Evolutionary conservation across 257 asterid species (phyloP).

Genomic region (Solanum pinnatisectum): DNA sequence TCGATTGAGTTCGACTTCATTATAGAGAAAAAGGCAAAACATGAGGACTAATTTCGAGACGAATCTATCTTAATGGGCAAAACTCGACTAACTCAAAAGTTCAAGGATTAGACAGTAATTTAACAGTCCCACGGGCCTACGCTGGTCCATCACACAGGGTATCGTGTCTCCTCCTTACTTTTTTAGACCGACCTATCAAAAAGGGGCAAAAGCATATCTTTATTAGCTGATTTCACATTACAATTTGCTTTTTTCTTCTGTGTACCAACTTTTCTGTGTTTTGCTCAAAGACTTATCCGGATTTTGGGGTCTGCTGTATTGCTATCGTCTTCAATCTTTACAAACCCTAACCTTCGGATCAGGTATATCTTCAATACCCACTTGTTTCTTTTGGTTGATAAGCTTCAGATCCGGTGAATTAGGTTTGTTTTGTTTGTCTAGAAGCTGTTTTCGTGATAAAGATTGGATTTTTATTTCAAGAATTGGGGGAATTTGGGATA

Average conservation of each 20-base stretch:
- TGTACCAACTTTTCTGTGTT: constrained; percentile 3
- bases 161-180: not conserved
- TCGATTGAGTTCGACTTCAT: too few relatives aligned
- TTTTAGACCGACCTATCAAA: not conserved
- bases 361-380: constrained; percentile 1
- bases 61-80: not conserved
- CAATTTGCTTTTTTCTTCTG: too few relatives aligned
- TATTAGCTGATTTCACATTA: not conserved
- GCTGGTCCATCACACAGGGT: not conserved
- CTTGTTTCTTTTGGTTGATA: not conserved
- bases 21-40: too few relatives aligned
- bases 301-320: constrained; percentile 14
- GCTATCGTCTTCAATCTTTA: not conserved
- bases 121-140: not conserved
- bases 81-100: not conserved
- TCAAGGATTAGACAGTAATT: not conserved
- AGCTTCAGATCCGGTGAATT: not conserved
- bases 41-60: not conserved
- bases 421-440: not conserved
- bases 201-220: not conserved
- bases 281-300: constrained; percentile 25
- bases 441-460: not conserved
- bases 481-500: not conserved
- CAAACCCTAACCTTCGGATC: constrained; percentile 29
- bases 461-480: not conserved